Conservation (phyloP, 2,329 filamentous ascomycete genomes). For the Grosmannia huntii region DNA sequence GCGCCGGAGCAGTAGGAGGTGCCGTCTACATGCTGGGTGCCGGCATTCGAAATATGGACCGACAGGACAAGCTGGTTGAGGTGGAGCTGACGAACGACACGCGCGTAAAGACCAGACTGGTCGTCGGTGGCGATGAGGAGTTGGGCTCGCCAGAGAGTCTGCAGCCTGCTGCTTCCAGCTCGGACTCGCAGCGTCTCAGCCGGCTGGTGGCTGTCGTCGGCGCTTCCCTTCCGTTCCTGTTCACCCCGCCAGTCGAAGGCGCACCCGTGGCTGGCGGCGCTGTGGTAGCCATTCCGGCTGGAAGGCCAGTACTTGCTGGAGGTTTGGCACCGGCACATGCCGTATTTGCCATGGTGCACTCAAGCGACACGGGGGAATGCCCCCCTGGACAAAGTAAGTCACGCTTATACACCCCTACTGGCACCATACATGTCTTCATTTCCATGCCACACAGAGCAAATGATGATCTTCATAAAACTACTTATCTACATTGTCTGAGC, state of each 20-base stretch:
- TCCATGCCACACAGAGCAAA: constrained; percentile 21
- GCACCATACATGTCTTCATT: background rate
- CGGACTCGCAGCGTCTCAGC: constrained; percentile 27
- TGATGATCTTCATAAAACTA: constrained; percentile 84
- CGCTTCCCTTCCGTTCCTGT: constrained; percentile 51
- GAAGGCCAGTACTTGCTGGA: constrained; percentile 36
- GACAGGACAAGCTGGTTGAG: constrained; percentile 20
- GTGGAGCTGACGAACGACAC: constrained; percentile 45
- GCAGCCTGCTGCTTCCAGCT: no score
- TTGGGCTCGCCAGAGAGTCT: background rate
- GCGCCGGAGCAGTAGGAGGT: constrained; percentile 81
- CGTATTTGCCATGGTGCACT: constrained; percentile 58
- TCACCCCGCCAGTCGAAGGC: constrained; percentile 60
- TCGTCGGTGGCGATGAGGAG: constrained; percentile 31
- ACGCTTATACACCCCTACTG: background rate
- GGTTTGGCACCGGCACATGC: constrained; percentile 28
- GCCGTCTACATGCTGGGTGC: constrained; percentile 78
- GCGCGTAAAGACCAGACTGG: constrained; percentile 37
- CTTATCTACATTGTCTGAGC: constrained; percentile 99
- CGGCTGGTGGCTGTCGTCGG: constrained; percentile 58
- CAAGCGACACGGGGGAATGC: constrained; percentile 86
- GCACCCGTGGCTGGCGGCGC: constrained; percentile 63
- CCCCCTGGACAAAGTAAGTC: constrained; percentile 80
- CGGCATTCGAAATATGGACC: constrained; percentile 29
- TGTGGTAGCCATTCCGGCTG: constrained; percentile 52